Conservation (phyloP, 768 basidiomycete genomes). For the Boletus bicolor region DNA sequence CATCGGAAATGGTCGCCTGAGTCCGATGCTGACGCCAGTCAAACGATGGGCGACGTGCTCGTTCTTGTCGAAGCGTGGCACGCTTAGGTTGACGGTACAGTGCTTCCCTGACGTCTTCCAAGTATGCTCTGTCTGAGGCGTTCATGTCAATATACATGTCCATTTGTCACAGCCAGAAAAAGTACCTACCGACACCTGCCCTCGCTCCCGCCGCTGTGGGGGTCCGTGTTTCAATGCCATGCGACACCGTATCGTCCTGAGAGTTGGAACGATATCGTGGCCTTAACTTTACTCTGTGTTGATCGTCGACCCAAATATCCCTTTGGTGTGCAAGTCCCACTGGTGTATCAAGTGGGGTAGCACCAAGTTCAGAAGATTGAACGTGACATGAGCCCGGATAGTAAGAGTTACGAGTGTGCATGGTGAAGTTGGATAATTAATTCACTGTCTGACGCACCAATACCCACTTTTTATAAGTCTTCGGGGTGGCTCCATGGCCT, state of each 20-base stretch:
- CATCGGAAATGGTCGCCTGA: background rate
- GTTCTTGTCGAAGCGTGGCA: background rate
- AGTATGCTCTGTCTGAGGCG: slow-evolving; percentile 1
- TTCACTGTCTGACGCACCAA: background rate
- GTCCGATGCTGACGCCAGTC: background rate
- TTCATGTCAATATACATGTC: background rate
- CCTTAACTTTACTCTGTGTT: background rate
- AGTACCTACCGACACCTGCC: slow-evolving; percentile 7
- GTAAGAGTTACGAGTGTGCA: slow-evolving; percentile 3
- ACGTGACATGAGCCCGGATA: background rate
- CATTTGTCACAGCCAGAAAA: background rate
- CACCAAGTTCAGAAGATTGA: slow-evolving; percentile 2
- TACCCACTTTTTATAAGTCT: slow-evolving; percentile 6
- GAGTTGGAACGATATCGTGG: background rate
- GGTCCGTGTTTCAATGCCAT: background rate
- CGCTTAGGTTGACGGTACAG: slow-evolving; percentile 1
- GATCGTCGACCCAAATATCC: background rate
- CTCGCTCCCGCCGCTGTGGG: background rate
- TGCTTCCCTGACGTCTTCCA: background rate
- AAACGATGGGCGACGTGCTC: background rate
- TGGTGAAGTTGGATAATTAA: background rate
- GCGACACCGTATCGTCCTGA: background rate
- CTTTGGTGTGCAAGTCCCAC: background rate
- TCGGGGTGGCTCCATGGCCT: slow-evolving; percentile 8
- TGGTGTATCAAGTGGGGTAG: background rate